Base-by-base conservation (phyloP, 148 eudicot species). In the Talinum fruticosum region DNA sequence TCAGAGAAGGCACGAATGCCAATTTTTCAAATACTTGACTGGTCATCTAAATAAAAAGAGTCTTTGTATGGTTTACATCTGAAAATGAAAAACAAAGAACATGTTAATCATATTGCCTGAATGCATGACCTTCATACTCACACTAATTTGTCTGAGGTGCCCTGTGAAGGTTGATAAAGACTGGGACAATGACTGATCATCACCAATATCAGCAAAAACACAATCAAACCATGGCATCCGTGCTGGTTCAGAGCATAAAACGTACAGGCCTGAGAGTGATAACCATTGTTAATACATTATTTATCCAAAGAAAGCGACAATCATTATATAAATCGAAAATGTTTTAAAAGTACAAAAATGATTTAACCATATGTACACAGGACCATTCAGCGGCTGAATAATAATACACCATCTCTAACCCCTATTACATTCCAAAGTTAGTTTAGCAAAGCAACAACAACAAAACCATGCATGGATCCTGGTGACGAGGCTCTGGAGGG, bases 151-250 rank as follows among this genome's bases (percentile, higher is more conserved):
- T 81, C 90, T 93, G 86, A 96, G 89, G 88, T 96, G 99, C 71
- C 97, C 97, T 36, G 99, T 91, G 82, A 96, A 96, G 73, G 99
- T 96, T 84, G 99, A 96, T 72, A 96, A 76, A 77, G 99, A 96
- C 72, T 96, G 97, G 73, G 97, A 89, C 81, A 96, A 76, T 76
- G 99, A 96, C 78, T 96, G 99, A 59, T 89, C 97, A 85, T 96
- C 99, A 73, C 99, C 97, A 84, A 96, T 96, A 88, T 96, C 99
- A 83, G 99, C 99, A 80, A 87, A 87, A 83, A 96, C 89, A 85
- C 73, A 86, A 82, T 96, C 99, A 88, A 93, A 91, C 97, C 99
- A 96, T 71, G 97, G 99, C 59, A 91, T 84, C 84, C 51, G 83
- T 51, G 81, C 93, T 57, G 94, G 87, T 87, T 91, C 99, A 78